Evolutionary conservation across 257 asterid genomes (phyloP).

Genomic region (Penstemon davidsonii): DNA sequence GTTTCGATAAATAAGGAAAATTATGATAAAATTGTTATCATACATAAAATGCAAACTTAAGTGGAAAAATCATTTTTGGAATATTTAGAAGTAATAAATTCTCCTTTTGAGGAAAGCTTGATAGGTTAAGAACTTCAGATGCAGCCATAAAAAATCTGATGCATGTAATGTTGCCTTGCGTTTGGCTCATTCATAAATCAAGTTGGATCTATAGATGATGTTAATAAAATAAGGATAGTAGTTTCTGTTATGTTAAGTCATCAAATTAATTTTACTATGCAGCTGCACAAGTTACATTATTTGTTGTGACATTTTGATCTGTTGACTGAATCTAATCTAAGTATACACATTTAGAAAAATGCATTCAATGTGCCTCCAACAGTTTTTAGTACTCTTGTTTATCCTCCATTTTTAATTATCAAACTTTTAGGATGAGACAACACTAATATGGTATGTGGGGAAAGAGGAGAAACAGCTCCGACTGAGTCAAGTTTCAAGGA

Average conservation of each 20-base stretch:
- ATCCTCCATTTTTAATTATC: slow-evolving; percentile 12
- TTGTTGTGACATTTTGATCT: not conserved
- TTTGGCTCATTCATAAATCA: slow-evolving; percentile 8
- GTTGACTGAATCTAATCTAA: slow-evolving; percentile 8
- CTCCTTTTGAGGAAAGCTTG: not conserved
- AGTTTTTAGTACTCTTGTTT: not conserved
- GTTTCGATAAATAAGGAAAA: not conserved
- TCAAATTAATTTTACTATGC: not conserved
- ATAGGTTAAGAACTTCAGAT: not conserved
- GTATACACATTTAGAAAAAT: not conserved
- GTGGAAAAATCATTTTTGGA: not conserved
- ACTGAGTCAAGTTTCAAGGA: slow-evolving; percentile 60
- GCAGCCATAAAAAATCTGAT: not conserved
- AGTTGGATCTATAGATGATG: slow-evolving; percentile 1
- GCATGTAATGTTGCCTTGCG: slow-evolving; percentile 12
- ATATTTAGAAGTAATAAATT: not conserved
- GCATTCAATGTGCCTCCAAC: slow-evolving; percentile 20
- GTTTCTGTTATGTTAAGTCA: slow-evolving; percentile 12
- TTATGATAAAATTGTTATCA: not conserved
- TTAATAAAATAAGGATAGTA: not conserved
- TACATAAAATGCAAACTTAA: not conserved
- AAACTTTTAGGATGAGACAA: slow-evolving; percentile 60
- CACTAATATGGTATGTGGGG: slow-evolving; percentile 61
- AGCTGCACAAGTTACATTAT: too few relatives aligned
- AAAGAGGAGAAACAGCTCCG: slow-evolving; percentile 61